Evolutionary conservation across 139 green algal species (phyloP).

Genomic region (Coccomyxa sp.): DNA sequence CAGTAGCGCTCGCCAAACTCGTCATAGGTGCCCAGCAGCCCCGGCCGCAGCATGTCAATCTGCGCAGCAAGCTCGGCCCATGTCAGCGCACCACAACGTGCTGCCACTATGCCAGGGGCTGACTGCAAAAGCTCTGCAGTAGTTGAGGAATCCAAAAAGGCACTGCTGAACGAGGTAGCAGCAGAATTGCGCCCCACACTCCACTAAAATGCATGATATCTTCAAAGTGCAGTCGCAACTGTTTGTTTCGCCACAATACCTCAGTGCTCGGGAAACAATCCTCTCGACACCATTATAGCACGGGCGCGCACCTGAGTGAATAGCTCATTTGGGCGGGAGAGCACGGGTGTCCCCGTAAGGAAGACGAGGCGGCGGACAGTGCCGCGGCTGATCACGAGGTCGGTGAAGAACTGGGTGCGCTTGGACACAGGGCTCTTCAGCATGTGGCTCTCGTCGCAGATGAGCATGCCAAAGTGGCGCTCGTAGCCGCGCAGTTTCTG

Average conservation of each 20-base stretch:
- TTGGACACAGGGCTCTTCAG: slow-evolving; percentile 36
- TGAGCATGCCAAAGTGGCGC: slow-evolving; percentile 20
- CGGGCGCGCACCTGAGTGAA: background rate
- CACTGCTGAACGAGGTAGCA: background rate
- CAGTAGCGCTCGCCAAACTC: slow-evolving; percentile 43
- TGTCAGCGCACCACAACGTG: background rate
- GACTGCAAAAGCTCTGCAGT: background rate
- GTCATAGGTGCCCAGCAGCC: slow-evolving; percentile 28
- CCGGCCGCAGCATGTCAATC: slow-evolving; percentile 39
- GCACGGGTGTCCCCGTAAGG: background rate
- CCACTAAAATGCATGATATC: background rate
- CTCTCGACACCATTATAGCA: too few relatives aligned
- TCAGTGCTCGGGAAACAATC: too few relatives aligned
- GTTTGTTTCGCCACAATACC: too few relatives aligned
- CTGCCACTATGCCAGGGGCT: background rate
- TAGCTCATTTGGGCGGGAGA: background rate
- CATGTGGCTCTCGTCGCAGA: slow-evolving; percentile 48
- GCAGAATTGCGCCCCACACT: background rate
- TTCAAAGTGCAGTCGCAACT: too few relatives aligned
- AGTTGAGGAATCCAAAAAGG: too few relatives aligned
- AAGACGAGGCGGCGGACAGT: background rate
- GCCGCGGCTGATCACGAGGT: slow-evolving; percentile 7
- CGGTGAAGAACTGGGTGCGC: slow-evolving; percentile 11
- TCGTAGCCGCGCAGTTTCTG: background rate
- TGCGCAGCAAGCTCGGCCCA: slow-evolving; percentile 7